A percentile compares a stretch with the other conserved stretches of the same genome.
These are phyloP conservation scores for Boletus holoroseus DNA, from an alignment of 1,284 basidiomycete genomes.

Conservation along the genomic window DNA sequence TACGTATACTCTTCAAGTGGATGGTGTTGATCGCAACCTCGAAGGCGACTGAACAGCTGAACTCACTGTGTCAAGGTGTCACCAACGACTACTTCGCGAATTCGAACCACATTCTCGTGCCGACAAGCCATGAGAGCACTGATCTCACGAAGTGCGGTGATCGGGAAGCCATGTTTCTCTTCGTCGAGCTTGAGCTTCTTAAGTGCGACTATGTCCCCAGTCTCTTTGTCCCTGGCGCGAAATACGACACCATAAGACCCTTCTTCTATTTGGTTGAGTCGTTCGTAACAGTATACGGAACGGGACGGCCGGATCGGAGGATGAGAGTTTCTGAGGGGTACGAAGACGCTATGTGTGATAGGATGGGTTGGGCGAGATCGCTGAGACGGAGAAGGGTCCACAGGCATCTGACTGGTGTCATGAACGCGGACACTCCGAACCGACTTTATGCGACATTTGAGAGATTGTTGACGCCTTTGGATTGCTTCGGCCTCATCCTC, in stretches of 20 bases:
- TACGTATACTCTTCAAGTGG: conserved; percentile 79
- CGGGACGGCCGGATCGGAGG: conserved; percentile 77
- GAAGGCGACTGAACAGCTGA: conserved; percentile 7
- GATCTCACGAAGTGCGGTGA: conserved; percentile 93
- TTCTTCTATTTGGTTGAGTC: conserved; percentile 98
- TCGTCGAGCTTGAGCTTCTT: conserved; percentile 99
- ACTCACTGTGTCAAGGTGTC: conserved; percentile 97
- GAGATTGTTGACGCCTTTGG: conserved; percentile 31
- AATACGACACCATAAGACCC: conserved; percentile 98
- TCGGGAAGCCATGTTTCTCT: conserved; percentile 97
- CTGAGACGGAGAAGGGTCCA: conserved; percentile 17
- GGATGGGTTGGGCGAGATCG: conserved; percentile 16
- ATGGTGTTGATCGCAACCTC: conserved; percentile 17
- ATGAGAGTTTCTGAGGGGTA: conserved; percentile 70
- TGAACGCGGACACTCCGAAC: conserved; percentile 18
- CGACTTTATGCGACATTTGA: conserved; percentile 47
- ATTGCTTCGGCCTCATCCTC: conserved; percentile 39
- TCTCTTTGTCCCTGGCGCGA: conserved; percentile 88
- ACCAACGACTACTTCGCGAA: conserved; percentile 97
- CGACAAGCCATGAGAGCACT: conserved; percentile 88
- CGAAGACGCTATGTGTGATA: conserved; percentile 54
- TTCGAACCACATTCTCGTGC: conserved; percentile 93
- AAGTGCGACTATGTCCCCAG: conserved; percentile 91
- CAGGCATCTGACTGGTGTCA: conserved; percentile 13
- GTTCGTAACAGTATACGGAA: conserved; percentile 88